These are phyloP conservation scores for Candolleomyces efflorescens DNA, from an alignment of 768 basidiomycete species.

Conservation along the genomic window DNA sequence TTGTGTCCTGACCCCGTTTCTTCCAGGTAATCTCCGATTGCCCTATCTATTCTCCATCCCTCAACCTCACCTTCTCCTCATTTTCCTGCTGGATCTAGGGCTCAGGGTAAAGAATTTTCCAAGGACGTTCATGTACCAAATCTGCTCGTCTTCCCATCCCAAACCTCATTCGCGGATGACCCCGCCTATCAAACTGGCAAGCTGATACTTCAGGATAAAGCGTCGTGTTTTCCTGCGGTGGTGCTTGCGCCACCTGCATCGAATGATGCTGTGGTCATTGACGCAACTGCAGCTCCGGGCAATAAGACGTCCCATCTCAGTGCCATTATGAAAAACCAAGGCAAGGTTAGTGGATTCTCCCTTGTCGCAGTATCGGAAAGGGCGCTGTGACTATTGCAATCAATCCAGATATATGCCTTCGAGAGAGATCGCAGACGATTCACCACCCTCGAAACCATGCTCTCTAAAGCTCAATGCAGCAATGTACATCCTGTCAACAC, in stretches of 20 bases:
- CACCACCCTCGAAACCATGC: conserved; percentile 80
- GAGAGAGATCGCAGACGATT: conserved; percentile 84
- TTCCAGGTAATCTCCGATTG: conserved; percentile 38
- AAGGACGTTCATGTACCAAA: conserved; percentile 79
- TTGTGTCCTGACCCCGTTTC: conserved; percentile 44
- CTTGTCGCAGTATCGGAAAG: neutral
- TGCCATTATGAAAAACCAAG: conserved; percentile 79
- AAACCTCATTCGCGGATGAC: conserved; percentile 63
- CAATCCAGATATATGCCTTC: conserved; percentile 71
- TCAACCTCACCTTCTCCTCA: conserved; percentile 4
- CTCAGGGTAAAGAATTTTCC: conserved; percentile 54
- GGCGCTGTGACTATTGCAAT: neutral
- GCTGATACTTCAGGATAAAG: conserved; percentile 95
- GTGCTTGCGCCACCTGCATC: conserved; percentile 71
- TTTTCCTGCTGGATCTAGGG: conserved; percentile 3
- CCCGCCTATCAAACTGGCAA: conserved; percentile 71
- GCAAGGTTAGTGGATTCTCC: conserved; percentile 51
- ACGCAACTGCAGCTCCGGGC: conserved; percentile 95
- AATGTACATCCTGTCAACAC: conserved; percentile 73
- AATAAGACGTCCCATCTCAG: conserved; percentile 97
- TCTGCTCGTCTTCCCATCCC: conserved; percentile 74
- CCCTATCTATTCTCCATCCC: neutral
- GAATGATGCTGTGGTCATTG: conserved; percentile 63
- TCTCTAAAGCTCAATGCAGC: conserved; percentile 74
- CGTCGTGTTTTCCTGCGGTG: conserved; percentile 92